Evolutionary conservation across 192 early-diverging fungal species (phyloP).

Genomic region (Coemansia sp.): DNA sequence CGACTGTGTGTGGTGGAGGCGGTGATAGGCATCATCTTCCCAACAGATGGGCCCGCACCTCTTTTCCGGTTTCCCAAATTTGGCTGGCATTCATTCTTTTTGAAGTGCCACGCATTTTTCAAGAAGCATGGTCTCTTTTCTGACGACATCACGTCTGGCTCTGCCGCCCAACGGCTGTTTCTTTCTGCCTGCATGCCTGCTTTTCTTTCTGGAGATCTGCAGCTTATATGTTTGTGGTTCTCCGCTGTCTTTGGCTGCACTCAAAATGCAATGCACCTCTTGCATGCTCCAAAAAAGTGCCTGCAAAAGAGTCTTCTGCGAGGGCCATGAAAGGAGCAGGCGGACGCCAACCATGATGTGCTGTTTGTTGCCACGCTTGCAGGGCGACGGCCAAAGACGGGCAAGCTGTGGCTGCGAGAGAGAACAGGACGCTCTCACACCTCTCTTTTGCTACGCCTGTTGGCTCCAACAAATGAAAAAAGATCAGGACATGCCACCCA

Average conservation of each 20-base stretch:
- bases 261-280: neutral
- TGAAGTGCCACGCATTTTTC: neutral
- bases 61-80: neutral
- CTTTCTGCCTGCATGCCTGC: constrained; percentile 3
- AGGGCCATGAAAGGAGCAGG: no score
- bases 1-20: no score
- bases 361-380: no score
- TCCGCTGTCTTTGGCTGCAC: neutral
- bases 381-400: no score
- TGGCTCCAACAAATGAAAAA: no score
- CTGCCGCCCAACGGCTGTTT: neutral
- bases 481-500: no score
- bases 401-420: no score
- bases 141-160: neutral
- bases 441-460: no score
- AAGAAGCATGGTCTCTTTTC: neutral
- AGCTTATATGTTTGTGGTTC: neutral
- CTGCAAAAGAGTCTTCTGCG: neutral
- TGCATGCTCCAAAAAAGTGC: neutral
- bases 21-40: no score
- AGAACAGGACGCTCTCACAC: no score
- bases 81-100: neutral
- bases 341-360: no score
- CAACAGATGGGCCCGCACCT: no score
- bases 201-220: constrained; percentile 1